phyloP scores from a whole-genome alignment of 2,329 filamentous ascomycete species.

The Trichoderma sp. region DNA sequence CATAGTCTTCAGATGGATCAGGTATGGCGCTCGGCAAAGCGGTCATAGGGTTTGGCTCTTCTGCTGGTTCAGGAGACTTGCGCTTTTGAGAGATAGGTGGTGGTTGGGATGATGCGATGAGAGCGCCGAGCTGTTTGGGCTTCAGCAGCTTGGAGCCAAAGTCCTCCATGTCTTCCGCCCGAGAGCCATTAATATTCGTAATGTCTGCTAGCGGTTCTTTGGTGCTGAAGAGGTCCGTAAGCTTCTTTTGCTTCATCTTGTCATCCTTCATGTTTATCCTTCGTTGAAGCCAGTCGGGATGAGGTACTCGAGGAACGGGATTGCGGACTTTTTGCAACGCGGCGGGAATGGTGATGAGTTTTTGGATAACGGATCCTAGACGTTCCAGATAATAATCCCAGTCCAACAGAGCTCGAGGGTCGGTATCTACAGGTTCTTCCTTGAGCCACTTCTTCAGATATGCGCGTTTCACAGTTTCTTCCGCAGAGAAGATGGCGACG shows the following conservation, averaged over 20 bases:
- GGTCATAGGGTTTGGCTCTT: slow-evolving; percentile 74
- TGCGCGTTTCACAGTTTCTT: slow-evolving; percentile 79
- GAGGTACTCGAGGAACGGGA: slow-evolving; percentile 86
- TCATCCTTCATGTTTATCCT: slow-evolving; percentile 95
- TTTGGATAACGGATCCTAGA: slow-evolving; percentile 95
- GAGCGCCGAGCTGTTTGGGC: slow-evolving; percentile 56
- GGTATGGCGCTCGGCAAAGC: slow-evolving; percentile 82
- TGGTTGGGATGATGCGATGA: slow-evolving; percentile 54
- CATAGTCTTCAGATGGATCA: slow-evolving; percentile 79
- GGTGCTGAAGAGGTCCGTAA: slow-evolving; percentile 81
- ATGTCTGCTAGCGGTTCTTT: slow-evolving; percentile 71
- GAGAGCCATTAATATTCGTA: slow-evolving; percentile 58
- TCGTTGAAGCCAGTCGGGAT: slow-evolving; percentile 95
- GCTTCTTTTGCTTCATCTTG: slow-evolving; percentile 96
- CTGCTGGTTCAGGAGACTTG: slow-evolving; percentile 68
- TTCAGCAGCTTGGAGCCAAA: slow-evolving; percentile 69
- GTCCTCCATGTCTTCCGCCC: slow-evolving; percentile 73
- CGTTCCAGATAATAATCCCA: slow-evolving; percentile 98
- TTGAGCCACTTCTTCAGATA: slow-evolving; percentile 95
- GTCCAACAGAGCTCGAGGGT: slow-evolving; percentile 85
- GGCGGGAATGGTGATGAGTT: slow-evolving; percentile 96
- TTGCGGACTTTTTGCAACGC: slow-evolving; percentile 94
- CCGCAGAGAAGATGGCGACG: slow-evolving; percentile 94
- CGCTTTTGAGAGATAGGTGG: slow-evolving; percentile 59
- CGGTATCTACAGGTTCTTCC: slow-evolving; percentile 87